Evolutionary conservation across 345 rosid species (phyloP).

Genomic region (Moricandia moricandioides): DNA sequence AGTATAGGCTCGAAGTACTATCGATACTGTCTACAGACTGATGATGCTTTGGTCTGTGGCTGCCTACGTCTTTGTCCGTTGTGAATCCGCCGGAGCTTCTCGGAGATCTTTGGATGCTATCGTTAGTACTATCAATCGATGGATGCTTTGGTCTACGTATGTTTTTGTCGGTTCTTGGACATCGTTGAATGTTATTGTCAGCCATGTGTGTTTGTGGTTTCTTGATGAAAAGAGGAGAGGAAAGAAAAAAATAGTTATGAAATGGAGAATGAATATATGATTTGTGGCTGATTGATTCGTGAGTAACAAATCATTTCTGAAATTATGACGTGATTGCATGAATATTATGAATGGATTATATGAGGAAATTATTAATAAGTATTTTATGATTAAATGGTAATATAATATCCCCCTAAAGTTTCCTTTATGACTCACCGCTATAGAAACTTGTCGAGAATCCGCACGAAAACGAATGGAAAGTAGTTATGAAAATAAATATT

Average conservation of each 20-base stretch:
- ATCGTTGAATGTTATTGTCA: not conserved
- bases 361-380: not conserved
- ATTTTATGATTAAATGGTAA: not conserved
- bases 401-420: not conserved
- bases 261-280: not conserved
- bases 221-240: not conserved
- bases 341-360: not conserved
- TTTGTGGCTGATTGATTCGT: not conserved
- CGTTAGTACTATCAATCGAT: not conserved
- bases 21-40: not conserved
- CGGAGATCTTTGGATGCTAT: not conserved
- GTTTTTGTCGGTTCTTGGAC: constrained; percentile 4
- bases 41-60: not conserved
- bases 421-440: not conserved
- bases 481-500: not conserved
- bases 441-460: not conserved
- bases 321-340: constrained; percentile 26
- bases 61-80: not conserved
- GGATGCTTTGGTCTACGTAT: no score
- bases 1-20: constrained; percentile 18
- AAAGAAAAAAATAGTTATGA: not conserved
- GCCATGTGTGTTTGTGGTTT: not conserved
- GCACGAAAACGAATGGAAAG: not conserved
- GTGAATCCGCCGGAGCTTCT: not conserved
- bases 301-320: not conserved